A percentile compares a stretch with the other conserved stretches of the same genome.
phyloP scores from a whole-genome alignment of 129 eudicot species.

The Helianthus annuus region HanXRQr2.0-SUNRISE NC_035449.2:14460585-14461084 shows the following conservation, averaged over 20 bases:
- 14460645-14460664: not conserved
- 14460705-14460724: constrained; percentile 49
- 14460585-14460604: not conserved
- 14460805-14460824: constrained; percentile 13
- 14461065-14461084: not conserved
- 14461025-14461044: too few relatives aligned
- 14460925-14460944: too few relatives aligned
- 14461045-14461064: too few relatives aligned
- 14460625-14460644: not conserved
- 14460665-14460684: constrained; percentile 1
- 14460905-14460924: not conserved
- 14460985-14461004: not conserved
- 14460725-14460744: constrained; percentile 50
- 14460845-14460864: not conserved
- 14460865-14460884: not conserved
- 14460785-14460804: constrained; percentile 33
- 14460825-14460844: constrained; percentile 5
- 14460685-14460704: constrained; percentile 66
- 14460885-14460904: not conserved
- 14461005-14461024: too few relatives aligned
- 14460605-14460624: not conserved
- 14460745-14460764: constrained; percentile 47
- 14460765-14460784: constrained; percentile 47
- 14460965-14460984: not conserved
- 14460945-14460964: too few relatives aligned